Evolutionary conservation across 306 rosid genomes (phyloP).

Genomic region (Quercus wislizeni): DNA sequence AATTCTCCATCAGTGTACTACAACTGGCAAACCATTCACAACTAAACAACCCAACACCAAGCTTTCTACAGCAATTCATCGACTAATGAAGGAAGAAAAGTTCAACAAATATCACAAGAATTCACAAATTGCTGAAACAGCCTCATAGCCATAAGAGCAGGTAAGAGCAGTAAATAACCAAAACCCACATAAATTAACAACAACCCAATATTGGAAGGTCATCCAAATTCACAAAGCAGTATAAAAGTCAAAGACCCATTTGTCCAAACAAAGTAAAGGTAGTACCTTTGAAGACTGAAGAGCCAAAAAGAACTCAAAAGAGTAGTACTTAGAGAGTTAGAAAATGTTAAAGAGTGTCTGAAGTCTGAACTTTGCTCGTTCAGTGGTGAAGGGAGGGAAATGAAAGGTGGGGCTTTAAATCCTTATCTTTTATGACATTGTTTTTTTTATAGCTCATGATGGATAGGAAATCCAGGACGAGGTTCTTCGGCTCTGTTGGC

Average conservation of each 20-base stretch:
- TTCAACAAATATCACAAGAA: slow-evolving; percentile 3
- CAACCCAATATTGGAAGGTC: slow-evolving; percentile 18
- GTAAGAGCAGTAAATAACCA: background rate
- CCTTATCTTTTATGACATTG: slow-evolving; percentile 60
- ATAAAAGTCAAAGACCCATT: slow-evolving; percentile 27
- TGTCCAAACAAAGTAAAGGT: slow-evolving; percentile 18
- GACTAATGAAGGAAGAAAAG: background rate
- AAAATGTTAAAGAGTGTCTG: slow-evolving; percentile 12
- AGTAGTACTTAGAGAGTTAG: slow-evolving; percentile 1
- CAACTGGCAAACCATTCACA: background rate
- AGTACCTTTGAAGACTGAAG: slow-evolving; percentile 42
- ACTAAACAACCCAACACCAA: background rate
- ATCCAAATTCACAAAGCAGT: slow-evolving; percentile 8
- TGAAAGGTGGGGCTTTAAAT: slow-evolving; percentile 80
- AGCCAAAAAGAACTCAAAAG: slow-evolving; percentile 15
- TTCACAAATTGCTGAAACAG: background rate
- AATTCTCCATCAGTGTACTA: background rate
- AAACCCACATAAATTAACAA: background rate
- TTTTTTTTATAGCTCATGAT: slow-evolving; percentile 8
- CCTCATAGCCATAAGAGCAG: background rate
- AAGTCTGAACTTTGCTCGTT: slow-evolving; percentile 23
- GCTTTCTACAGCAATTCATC: background rate
- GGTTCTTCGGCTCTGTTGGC: slow-evolving; percentile 16
- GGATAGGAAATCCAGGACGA: slow-evolving; percentile 15
- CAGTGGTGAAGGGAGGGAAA: slow-evolving; percentile 54